Evolutionary conservation across 495 filamentous ascomycete species (phyloP).

Genomic region (Aspergillus olivimuriae): DNA sequence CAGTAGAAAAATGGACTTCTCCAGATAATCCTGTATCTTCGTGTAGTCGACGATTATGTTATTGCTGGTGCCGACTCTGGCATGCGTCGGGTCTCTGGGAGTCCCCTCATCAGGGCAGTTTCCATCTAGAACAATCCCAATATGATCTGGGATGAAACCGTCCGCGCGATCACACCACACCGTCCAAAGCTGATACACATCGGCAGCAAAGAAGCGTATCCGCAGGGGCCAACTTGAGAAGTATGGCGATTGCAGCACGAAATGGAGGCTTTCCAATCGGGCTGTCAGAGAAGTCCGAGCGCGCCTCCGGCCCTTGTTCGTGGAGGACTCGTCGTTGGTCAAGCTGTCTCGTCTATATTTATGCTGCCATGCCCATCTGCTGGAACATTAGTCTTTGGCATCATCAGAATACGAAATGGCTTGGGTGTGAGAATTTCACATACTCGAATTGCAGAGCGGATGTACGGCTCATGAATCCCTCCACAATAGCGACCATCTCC

Average conservation of each 20-base stretch:
- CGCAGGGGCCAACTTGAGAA: constrained; percentile 79
- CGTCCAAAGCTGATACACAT: constrained; percentile 64
- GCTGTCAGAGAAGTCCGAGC: constrained; percentile 53
- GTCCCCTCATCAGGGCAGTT: constrained; percentile 18
- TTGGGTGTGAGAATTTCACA: constrained; percentile 16
- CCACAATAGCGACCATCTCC: constrained; percentile 87
- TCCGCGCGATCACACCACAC: constrained; percentile 46
- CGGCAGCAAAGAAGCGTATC: constrained; percentile 69
- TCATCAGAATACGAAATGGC: not conserved
- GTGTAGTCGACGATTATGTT: constrained; percentile 61
- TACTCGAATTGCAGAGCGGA: constrained; percentile 96
- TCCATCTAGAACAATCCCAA: constrained; percentile 52
- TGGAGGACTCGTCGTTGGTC: too few species aligned
- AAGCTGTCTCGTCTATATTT: too few species aligned
- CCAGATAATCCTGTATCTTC: constrained; percentile 58
- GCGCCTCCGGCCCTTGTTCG: too few species aligned
- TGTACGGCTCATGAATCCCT: constrained; percentile 79
- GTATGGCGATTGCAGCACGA: constrained; percentile 67
- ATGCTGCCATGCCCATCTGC: constrained; percentile 90
- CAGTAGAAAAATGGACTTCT: constrained; percentile 62
- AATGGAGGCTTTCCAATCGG: constrained; percentile 67
- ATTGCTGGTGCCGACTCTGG: constrained; percentile 32
- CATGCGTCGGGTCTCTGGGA: constrained; percentile 1
- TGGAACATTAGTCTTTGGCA: not conserved
- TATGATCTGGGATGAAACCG: constrained; percentile 39